Base-by-base conservation (phyloP, 202 grass and related monocot genomes). In the Setaria viridis region DNA sequence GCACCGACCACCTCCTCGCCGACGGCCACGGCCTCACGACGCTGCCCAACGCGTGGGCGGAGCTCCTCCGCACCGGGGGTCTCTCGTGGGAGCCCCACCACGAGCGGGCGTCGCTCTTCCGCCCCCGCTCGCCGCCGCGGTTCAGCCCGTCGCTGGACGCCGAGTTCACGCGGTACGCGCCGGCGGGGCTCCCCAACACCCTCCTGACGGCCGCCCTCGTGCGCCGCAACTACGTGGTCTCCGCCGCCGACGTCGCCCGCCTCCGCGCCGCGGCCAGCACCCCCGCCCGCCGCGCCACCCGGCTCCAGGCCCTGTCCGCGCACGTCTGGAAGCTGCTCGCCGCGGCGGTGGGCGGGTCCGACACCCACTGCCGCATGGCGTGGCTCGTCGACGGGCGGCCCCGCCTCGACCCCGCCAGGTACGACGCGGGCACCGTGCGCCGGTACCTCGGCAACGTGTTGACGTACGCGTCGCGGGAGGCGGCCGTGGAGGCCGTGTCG, bases 291-390 rank as follows among this genome's bases (percentile, higher is more conserved):
- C 80, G 80, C 14, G 82, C 85, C 55, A 92, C 94, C 11, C 79
- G 87, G 39, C 65, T 94, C 13, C 91, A 97, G 86, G 94, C 91
- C 39, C 70, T 97, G n/a, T 94, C 91, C 0, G 91, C 87, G 10
- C 88, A 92, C 84, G n/a, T 92, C 3, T 97, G 94, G 94, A 97
- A 97, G 87, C 81, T 92, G 1, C 91, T 97, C 16, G 89, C 91
- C 2, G n/a, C 43, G 0, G 76, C 85, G 7, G 70, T 48, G 0
- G 77, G 65, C 69, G 77, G 11, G 1, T 78, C 80, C 17, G 91
- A 93, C 70, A 11, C 55, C 0, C 64, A 5, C 67, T 92, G 91
- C 85, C 91, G 87, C 29, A 51, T 92, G 47, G 87, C 87, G 49
- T 92, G 87, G 91, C 53, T 92, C 51, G 87, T 88, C 3, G 88